A percentile compares a stretch with the other conserved stretches of the same genome.
These are phyloP conservation scores for Mollisia scopiformis DNA, from an alignment of 2,329 filamentous ascomycete genomes.

Conservation along the genomic window DNA sequence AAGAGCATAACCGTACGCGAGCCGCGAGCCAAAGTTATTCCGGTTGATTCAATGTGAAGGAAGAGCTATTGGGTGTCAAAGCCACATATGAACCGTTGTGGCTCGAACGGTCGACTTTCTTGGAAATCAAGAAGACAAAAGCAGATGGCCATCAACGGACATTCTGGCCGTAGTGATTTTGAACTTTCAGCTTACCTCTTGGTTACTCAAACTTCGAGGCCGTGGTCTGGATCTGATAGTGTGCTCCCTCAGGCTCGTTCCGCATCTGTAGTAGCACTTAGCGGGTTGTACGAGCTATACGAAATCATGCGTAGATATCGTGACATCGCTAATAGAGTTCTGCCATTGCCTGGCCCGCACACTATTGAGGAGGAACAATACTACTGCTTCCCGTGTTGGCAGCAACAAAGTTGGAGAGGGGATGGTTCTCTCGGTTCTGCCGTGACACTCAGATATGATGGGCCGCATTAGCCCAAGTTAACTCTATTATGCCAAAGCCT, in stretches of 20 bases:
- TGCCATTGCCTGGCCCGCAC: neutral
- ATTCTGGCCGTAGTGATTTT: neutral
- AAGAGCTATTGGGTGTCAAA: no score
- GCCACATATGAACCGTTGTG: neutral
- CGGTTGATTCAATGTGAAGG: no score
- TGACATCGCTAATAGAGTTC: neutral
- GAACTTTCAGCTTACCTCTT: neutral
- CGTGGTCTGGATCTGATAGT: neutral
- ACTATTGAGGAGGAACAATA: neutral
- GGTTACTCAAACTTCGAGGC: neutral
- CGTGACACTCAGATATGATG: neutral
- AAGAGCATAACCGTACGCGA: neutral
- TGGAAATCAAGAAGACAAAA: neutral
- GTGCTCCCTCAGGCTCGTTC: neutral
- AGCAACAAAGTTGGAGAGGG: neutral
- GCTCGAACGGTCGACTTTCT: neutral
- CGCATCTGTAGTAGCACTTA: neutral
- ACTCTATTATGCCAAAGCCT: neutral
- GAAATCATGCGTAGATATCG: neutral
- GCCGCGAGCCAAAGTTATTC: no score
- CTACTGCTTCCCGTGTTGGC: neutral
- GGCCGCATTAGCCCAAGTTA: neutral
- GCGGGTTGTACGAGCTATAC: neutral
- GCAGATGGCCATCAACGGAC: neutral
- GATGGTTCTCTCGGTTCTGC: no score